These are phyloP conservation scores for Lenzites betulinus DNA, from an alignment of 768 basidiomycete genomes.

Conservation along the genomic window DNA sequence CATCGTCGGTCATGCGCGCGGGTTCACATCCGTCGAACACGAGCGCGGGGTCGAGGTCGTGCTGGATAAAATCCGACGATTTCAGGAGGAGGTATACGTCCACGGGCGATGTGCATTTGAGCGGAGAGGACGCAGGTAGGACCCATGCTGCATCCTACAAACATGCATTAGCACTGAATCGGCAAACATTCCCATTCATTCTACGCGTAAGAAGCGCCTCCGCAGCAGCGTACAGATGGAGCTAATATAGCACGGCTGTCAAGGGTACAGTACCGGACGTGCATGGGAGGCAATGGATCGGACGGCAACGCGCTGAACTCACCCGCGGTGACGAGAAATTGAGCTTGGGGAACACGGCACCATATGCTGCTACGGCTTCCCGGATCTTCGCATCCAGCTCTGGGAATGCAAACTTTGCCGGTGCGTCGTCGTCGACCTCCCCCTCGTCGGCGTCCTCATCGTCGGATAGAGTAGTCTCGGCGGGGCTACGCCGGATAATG, in stretches of 20 bases:
- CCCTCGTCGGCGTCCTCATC: conserved; percentile 55
- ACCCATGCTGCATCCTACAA: conserved; percentile 92
- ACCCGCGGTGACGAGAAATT: conserved; percentile 96
- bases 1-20: not conserved
- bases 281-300: not conserved
- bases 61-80: conserved; percentile 86
- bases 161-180: not conserved
- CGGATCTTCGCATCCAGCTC: conserved; percentile 77
- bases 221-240: not conserved
- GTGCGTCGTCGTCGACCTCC: conserved; percentile 40
- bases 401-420: conserved; percentile 67
- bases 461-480: conserved; percentile 41
- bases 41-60: conserved; percentile 62
- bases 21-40: conserved; percentile 69
- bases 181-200: not conserved
- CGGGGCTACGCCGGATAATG: not conserved
- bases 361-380: conserved; percentile 63
- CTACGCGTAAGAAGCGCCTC: not conserved
- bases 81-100: conserved; percentile 93
- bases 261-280: not conserved
- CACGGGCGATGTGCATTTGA: conserved; percentile 84
- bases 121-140: conserved; percentile 76
- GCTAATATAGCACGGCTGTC: conserved; percentile 6
- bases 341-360: conserved; percentile 91
- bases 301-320: conserved; percentile 18